phyloP scores from a whole-genome alignment of 345 rosid species.

The Salix purpurea region DNA sequence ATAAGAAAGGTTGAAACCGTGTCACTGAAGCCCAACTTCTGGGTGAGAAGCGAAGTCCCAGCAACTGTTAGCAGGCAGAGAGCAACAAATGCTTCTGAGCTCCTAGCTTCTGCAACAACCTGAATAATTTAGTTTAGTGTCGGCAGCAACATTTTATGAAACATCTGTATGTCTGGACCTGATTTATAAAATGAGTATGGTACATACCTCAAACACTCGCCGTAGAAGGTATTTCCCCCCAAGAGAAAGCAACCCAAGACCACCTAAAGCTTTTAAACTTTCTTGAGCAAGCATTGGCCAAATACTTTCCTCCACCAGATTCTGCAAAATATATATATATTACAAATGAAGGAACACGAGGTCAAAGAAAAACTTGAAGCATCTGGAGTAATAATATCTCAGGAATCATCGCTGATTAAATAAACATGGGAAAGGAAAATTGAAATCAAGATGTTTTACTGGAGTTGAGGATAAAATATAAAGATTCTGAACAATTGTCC shows the following conservation, averaged over 20 bases:
- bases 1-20: conserved; percentile 49
- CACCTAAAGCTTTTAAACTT: conserved; percentile 81
- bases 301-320: conserved; percentile 62
- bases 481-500: background rate
- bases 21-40: conserved; percentile 90
- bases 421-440: background rate
- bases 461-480: background rate
- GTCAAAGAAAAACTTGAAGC: background rate
- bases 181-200: background rate
- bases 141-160: conserved; percentile 10
- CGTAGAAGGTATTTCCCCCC: conserved; percentile 83
- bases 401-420: background rate
- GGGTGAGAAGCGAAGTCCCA: conserved; percentile 90
- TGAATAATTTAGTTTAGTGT: conserved; percentile 35
- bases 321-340: conserved; percentile 30
- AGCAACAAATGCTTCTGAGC: conserved; percentile 95
- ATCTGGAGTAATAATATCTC: background rate
- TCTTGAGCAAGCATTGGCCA: conserved; percentile 90
- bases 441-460: background rate
- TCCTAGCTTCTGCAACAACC: conserved; percentile 95
- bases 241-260: conserved; percentile 84
- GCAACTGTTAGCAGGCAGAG: conserved; percentile 90
- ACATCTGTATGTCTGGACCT: background rate
- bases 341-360: background rate
- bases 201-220: conserved; percentile 73